Base-by-base conservation (phyloP, 495 filamentous ascomycete genomes). In the Trichoderma parareesei region DNA sequence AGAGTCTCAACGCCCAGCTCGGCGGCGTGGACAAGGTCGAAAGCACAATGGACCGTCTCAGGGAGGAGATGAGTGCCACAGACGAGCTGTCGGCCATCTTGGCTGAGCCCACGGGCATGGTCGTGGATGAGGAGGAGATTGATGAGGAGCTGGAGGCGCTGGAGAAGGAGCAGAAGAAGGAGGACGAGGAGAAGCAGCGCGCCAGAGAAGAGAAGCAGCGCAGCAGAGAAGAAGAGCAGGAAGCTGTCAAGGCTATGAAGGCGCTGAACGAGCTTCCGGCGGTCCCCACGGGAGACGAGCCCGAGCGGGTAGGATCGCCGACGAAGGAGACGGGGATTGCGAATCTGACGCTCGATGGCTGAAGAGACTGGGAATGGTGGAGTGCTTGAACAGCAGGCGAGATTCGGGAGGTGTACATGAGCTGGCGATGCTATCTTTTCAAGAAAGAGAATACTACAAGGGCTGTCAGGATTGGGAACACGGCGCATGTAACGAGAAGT, bases 81-180 rank as follows among this genome's bases (percentile, higher is more conserved):
- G 91, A 96, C 69, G 95, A 96, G 76, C 83, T 98, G 5, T 18
- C 42, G 18, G 42, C 59, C 38, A 86, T 91, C 55, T 85, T 96
- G 65, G 85, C 85, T 35, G 89, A 92, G 69, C 77, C 72, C 38
- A 72, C 70, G 6, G 71, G 68, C 4, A 53, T 65, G 4, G 81
- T 75, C 11, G 80, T 79, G 62, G 92, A 96, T 71, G 94, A 97
- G 72, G 78, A 70, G 18, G 93, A 94, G 73, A 85, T 97, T 62
- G 93, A 97, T 65, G 91, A 92, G 49, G 94, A 97, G 79, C 80
- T 97, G 38, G 87, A 90, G 69, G 86, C 81, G 10, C 71, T 98
- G 77, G 85, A 95, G 75, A 79, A 72, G 44, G 85, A 84, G 67
- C 86, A 91, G 75, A 79, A 76, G 72, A 75, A 79, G 71, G 83